Evolutionary conservation across 1,284 basidiomycete species (phyloP).

Genomic region (Calocybe gambosa): DNA sequence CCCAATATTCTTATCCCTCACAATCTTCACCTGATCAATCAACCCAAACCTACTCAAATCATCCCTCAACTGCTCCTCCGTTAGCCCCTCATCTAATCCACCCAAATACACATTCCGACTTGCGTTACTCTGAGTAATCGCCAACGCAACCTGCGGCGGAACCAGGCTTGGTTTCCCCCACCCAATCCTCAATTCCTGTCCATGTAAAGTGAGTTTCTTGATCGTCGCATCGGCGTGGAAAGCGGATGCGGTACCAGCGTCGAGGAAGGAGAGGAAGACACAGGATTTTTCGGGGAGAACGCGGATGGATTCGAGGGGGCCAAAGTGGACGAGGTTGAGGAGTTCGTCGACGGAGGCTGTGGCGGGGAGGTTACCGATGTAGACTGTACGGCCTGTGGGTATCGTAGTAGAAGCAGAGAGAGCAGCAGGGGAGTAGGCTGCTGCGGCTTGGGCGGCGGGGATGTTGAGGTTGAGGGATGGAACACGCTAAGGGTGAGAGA

Average conservation of each 20-base stretch:
- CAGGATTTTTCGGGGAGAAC: conserved; percentile 97
- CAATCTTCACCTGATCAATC: conserved; percentile 97
- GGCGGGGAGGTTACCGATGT: conserved; percentile 94
- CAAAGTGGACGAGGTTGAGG: conserved; percentile 96
- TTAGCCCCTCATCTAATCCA: conserved; percentile 80
- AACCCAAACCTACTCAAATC: conserved; percentile 87
- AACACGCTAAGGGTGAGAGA: conserved; percentile 48
- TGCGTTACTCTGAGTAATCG: conserved; percentile 86
- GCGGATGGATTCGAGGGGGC: conserved; percentile 91
- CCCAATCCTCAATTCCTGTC: conserved; percentile 91
- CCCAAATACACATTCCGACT: conserved; percentile 93
- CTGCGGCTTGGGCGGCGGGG: conserved; percentile 46
- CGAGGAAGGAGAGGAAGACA: conserved; percentile 96
- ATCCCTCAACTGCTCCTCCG: conserved; percentile 85
- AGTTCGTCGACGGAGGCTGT: conserved; percentile 97
- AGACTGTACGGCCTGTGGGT: conserved; percentile 84
- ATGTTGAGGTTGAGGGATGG: conserved; percentile 64
- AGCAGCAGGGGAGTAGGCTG: conserved; percentile 70
- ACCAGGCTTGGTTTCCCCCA: conserved; percentile 94
- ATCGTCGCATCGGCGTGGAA: conserved; percentile 94
- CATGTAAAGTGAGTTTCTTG: conserved; percentile 86
- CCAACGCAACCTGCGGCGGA: conserved; percentile 75
- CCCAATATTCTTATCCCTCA: conserved; percentile 94
- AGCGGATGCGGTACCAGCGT: conserved; percentile 83
- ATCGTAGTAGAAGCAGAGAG: conserved; percentile 45